Evolutionary conservation across 352 stramenopile genomes (phyloP).

Genomic region (Pythium grandisporangium): DNA sequence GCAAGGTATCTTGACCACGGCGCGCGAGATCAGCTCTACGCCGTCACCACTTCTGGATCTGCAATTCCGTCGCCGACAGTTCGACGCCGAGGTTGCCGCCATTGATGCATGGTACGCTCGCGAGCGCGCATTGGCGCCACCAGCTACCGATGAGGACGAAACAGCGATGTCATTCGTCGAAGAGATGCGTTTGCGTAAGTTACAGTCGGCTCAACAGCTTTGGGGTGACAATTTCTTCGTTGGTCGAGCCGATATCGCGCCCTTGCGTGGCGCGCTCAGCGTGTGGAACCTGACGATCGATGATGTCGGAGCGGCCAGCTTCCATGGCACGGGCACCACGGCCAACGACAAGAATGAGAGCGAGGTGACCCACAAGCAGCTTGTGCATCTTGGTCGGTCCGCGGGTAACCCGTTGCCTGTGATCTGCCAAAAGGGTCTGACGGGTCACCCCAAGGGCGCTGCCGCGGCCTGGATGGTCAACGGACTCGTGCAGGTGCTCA

Average conservation of each 20-base stretch:
- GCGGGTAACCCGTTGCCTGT: slow-evolving; percentile 67
- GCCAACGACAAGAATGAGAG: slow-evolving; percentile 86
- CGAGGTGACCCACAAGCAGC: slow-evolving; percentile 81
- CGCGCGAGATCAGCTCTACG: slow-evolving; percentile 33
- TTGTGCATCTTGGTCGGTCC: slow-evolving; percentile 64
- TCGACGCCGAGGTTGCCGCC: slow-evolving; percentile 57
- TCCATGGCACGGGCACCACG: slow-evolving; percentile 80
- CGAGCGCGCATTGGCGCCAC: slow-evolving; percentile 36
- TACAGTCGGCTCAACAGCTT: slow-evolving; percentile 48
- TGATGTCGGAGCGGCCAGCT: slow-evolving; percentile 74
- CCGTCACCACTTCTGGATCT: slow-evolving; percentile 57
- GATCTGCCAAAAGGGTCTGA: slow-evolving; percentile 79
- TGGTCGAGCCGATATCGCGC: slow-evolving; percentile 51
- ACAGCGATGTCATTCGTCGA: slow-evolving; percentile 38
- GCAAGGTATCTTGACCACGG: slow-evolving; percentile 81
- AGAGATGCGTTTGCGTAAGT: slow-evolving; percentile 58
- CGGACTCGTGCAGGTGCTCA: slow-evolving; percentile 71
- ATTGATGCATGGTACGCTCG: slow-evolving; percentile 65
- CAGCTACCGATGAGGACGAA: slow-evolving; percentile 19
- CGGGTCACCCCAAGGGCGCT: slow-evolving; percentile 75
- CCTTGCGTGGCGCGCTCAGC: slow-evolving; percentile 61
- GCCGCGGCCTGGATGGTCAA: slow-evolving; percentile 82
- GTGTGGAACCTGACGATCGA: slow-evolving; percentile 76
- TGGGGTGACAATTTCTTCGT: slow-evolving; percentile 68
- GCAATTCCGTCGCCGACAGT: slow-evolving; percentile 63